Base-by-base conservation (phyloP, 2,329 filamentous ascomycete species). In the Akanthomyces lecanii region DNA sequence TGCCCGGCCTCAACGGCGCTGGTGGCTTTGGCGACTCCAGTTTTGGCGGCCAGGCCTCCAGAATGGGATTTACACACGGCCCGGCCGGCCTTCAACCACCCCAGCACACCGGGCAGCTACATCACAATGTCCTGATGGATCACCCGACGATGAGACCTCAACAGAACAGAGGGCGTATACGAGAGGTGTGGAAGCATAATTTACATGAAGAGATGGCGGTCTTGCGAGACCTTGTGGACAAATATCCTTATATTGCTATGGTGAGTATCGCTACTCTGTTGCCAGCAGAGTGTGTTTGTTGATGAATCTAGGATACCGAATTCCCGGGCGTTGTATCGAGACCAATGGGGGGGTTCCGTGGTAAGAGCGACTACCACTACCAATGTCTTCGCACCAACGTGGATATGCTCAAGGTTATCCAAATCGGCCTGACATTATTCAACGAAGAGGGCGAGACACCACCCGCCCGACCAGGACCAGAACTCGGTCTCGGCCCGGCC, bases 351-450 rank as follows among this genome's bases (percentile, higher is more conserved):
- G 87, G 89, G 62, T 99, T 99, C 75, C 87, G 90, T 64, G 95
- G 91, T 64, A 98, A 97, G 79, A 95, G 92, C 67, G 94, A 97
- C 71, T 99, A 99, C 73, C 95, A 99, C 75, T 99, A 99, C 78
- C 95, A 99, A 80, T 98, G 94, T 65, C 83, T 99, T 53, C 90
- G 95, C 65, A 96, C 92, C 70, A 99, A 99, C 73, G 95, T 99
- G 71, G 95, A 99, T 73, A 87, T 99, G 72, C 85, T 99, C 71
- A 97, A 96, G 75, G 93, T 98, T 69, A 98, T 99, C 67, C 95
- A 99, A 75, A 89, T 99, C 63, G 95, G 95, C 64, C 89, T 99
- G 69, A 96, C 94, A 3, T 81, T 99, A 18, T 98, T 97, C 79
- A 93, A 92, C 66, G 85, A 92, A 64, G 89, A 97, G 65, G 95